Evolutionary conservation across 1,139 yeast species (phyloP).

Genomic region (Sugiyamaella sp.): DNA sequence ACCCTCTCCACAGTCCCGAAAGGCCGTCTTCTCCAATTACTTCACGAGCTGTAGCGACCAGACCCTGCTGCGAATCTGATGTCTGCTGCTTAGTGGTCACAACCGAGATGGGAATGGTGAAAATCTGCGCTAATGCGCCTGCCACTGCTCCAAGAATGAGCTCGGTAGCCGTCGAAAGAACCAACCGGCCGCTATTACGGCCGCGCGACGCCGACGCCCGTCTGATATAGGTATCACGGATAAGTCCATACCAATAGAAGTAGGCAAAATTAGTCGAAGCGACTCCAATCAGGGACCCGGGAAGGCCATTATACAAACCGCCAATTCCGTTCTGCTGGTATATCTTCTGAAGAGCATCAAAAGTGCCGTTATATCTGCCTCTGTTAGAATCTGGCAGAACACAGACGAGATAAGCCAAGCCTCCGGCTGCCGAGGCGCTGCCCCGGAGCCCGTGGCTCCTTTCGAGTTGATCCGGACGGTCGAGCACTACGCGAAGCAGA

Average conservation of each 20-base stretch:
- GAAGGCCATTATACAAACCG: constrained; percentile 77
- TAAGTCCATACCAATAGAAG: constrained; percentile 82
- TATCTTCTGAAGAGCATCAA: constrained; percentile 66
- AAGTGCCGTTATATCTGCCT: constrained; percentile 55
- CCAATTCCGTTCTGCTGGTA: constrained; percentile 61
- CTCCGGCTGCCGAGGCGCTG: no score
- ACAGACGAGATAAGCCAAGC: no score
- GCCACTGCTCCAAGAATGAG: constrained; percentile 81
- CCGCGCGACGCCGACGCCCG: constrained; percentile 29
- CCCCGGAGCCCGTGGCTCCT: no score
- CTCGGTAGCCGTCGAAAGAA: constrained; percentile 65
- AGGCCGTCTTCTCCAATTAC: constrained; percentile 69
- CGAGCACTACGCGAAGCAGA: no score
- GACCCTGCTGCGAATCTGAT: constrained; percentile 39
- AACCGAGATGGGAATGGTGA: constrained; percentile 82
- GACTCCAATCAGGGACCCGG: constrained; percentile 69
- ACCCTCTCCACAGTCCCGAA: constrained; percentile 80
- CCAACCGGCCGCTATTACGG: constrained; percentile 25
- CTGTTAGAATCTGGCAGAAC: no score
- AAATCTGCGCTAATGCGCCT: constrained; percentile 80
- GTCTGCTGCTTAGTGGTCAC: constrained; percentile 83
- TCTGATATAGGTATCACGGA: constrained; percentile 60
- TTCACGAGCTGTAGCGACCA: constrained; percentile 55
- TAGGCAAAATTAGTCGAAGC: constrained; percentile 84
- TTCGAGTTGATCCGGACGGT: no score